A percentile compares a stretch with the other conserved stretches of the same genome.
Conservation (phyloP, 2,329 filamentous ascomycete genomes). For the Aspergillus terreus region DNA sequence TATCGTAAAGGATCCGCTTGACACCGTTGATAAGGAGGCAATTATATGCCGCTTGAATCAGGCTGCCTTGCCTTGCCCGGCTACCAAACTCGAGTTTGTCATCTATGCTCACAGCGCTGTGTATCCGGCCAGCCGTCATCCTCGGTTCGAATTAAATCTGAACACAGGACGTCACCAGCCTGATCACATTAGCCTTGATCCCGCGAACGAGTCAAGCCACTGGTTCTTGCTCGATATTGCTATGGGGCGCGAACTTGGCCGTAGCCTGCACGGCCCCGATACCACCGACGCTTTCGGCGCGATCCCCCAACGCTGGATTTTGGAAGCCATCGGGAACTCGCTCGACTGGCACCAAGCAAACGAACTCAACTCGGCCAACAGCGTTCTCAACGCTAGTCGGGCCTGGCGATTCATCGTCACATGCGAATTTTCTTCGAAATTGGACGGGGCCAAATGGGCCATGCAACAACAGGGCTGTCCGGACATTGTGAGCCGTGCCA, state of each 20-base stretch:
- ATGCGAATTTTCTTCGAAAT: slow-evolving; percentile 10
- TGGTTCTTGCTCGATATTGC: slow-evolving; percentile 15
- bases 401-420: slow-evolving; percentile 12
- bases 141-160: slow-evolving; percentile 4
- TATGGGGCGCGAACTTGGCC: slow-evolving; percentile 12
- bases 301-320: slow-evolving; percentile 11
- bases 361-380: slow-evolving; percentile 12
- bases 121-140: slow-evolving; percentile 5
- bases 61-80: slow-evolving; percentile 10
- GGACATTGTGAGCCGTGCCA: slow-evolving; percentile 11
- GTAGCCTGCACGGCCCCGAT: slow-evolving; percentile 10
- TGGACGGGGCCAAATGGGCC: slow-evolving; percentile 13
- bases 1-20: slow-evolving; percentile 9
- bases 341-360: slow-evolving; percentile 12
- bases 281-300: slow-evolving; percentile 9
- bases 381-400: slow-evolving; percentile 13
- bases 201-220: slow-evolving; percentile 11
- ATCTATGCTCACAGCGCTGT: slow-evolving; percentile 10
- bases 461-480: slow-evolving; percentile 13
- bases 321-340: slow-evolving; percentile 10
- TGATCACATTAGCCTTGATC: slow-evolving; percentile 11
- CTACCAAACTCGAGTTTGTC: slow-evolving; percentile 12
- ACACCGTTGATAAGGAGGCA: slow-evolving; percentile 5
- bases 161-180: slow-evolving; percentile 5
- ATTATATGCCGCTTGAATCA: slow-evolving; percentile 8